These are phyloP conservation scores for Candolleomyces eurysporus DNA, from an alignment of 768 basidiomycete species.

Conservation along the genomic window DNA sequence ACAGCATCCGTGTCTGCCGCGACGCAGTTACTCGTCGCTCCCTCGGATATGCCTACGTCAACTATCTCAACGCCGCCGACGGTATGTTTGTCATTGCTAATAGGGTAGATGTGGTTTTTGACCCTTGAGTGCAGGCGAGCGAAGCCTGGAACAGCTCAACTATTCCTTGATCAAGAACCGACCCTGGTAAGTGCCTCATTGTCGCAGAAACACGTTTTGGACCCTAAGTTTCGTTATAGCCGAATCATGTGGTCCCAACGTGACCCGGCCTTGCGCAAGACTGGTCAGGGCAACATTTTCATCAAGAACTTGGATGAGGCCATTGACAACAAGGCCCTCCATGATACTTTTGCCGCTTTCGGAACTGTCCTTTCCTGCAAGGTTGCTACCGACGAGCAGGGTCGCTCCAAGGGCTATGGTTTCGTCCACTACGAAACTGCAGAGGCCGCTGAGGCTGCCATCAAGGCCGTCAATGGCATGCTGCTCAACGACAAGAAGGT, in stretches of 20 bases:
- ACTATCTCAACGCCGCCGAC: slow-evolving; percentile 94
- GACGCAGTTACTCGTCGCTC: slow-evolving; percentile 99
- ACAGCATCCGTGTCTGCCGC: slow-evolving; percentile 97
- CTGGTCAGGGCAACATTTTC: slow-evolving; percentile 99
- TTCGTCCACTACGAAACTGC: slow-evolving; percentile 99
- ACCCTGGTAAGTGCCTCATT: slow-evolving; percentile 68
- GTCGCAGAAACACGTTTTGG: slow-evolving; percentile 12
- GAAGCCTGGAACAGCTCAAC: slow-evolving; percentile 98
- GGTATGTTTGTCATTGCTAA: slow-evolving; percentile 47
- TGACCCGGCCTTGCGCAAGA: slow-evolving; percentile 98
- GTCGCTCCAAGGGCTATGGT: slow-evolving; percentile 95
- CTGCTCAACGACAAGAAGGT: slow-evolving; percentile 99
- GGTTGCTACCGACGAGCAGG: slow-evolving; percentile 95
- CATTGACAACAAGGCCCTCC: slow-evolving; percentile 99
- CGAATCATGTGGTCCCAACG: slow-evolving; percentile 99
- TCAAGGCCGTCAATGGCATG: slow-evolving; percentile 99
- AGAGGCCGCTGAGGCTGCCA: slow-evolving; percentile 92
- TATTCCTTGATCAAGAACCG: slow-evolving; percentile 99
- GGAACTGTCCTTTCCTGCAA: slow-evolving; percentile 99
- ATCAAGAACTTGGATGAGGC: slow-evolving; percentile 98
- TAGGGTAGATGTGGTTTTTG: slow-evolving; percentile 3
- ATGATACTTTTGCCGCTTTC: slow-evolving; percentile 99
- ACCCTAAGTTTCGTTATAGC: slow-evolving; percentile 38
- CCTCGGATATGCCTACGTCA: slow-evolving; percentile 99
- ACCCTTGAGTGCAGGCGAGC: slow-evolving; percentile 63